Percentiles rank a stretch among this genome's conserved stretches.
These are phyloP conservation scores for Paramyrothecium roridum DNA, from an alignment of 2,329 filamentous ascomycete species.

Conservation along the genomic window DNA sequence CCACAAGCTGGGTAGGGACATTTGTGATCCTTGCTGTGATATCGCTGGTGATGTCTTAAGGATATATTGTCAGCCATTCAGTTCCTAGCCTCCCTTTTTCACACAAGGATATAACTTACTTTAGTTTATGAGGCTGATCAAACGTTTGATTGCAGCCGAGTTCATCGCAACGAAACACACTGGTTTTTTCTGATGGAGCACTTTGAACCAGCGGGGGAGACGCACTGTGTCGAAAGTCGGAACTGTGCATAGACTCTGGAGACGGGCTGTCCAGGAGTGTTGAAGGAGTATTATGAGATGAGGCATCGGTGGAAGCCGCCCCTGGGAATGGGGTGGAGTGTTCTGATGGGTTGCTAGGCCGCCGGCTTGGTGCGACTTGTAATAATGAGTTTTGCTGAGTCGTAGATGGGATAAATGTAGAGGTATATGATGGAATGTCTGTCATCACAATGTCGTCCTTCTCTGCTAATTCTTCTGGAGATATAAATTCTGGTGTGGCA, in stretches of 20 bases:
- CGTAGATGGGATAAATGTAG: constrained; percentile 10
- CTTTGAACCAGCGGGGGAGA: constrained; percentile 26
- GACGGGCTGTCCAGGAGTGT: constrained; percentile 41
- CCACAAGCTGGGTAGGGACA: constrained; percentile 50
- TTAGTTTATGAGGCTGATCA: constrained; percentile 58
- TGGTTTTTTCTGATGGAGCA: constrained; percentile 23
- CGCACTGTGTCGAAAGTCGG: constrained; percentile 32
- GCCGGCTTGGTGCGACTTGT: constrained; percentile 18
- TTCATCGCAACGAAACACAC: constrained; percentile 30
- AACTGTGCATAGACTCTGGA: constrained; percentile 32
- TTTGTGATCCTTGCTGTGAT: constrained; percentile 58
- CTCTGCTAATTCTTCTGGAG: constrained; percentile 13
- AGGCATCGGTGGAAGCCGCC: constrained; percentile 35
- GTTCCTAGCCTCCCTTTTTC: no score
- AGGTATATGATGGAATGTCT: constrained; percentile 9
- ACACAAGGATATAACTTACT: constrained; percentile 46
- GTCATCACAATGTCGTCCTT: constrained; percentile 17
- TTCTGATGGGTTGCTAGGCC: constrained; percentile 33
- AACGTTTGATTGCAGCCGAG: constrained; percentile 40
- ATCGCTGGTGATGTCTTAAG: constrained; percentile 57
- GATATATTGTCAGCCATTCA: constrained; percentile 1
- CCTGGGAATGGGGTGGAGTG: constrained; percentile 38
- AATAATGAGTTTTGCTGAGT: constrained; percentile 16
- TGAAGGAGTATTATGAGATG: constrained; percentile 42
- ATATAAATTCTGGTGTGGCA: constrained; percentile 13